Base-by-base conservation (phyloP, 2,329 filamentous ascomycete genomes). In the Byssochlamys sp. region DNA sequence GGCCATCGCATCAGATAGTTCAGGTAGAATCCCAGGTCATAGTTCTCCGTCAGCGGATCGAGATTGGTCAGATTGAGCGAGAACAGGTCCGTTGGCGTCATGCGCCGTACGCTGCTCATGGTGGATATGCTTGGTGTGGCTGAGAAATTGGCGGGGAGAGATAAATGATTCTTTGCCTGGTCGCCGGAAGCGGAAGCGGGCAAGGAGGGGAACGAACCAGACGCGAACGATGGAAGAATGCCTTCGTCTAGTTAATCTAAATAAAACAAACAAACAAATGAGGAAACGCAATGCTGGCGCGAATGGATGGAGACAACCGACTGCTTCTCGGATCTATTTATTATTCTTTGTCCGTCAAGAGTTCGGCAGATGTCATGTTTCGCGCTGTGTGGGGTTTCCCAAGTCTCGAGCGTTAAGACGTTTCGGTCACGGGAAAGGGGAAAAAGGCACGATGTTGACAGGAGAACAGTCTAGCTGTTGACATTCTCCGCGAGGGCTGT, bases 1-100 rank as follows among this genome's bases (percentile, higher is more conserved):
- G 94, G 94, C 94, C 94, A 99, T 80, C 89, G 90, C 55, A 91
- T 90, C 63, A 96, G 85, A 75, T 99, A 99, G 68, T 95, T 89
- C 59, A 96, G 84, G 77, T 99, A 99, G 78, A 97, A 99, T 61
- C 85, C 84, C 63, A 96, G 83, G 72, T 95, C 91, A 78, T 97
- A 99, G 57, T 95, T 97, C 77, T 99, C 94, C n/a, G 94, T 97
- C 61, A 96, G 81, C 48, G 90, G 90, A 71, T 99, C 94, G 61
- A 99, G 86, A 71, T 99, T 99, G 75, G 91, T 96, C 63, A 91
- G 86, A 65, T 95, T 95, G 74, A 97, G 87, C 64, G 86, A 87
- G 75, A 96, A 85, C 61, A 97, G 81, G 73, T 99, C 94, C 64
- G 84, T 81, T 2, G 90, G 87, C 60, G 83, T 84, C 79, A 97